phyloP scores from a whole-genome alignment of 495 filamentous ascomycete species.

The Staphylotrichum longicolle region DNA sequence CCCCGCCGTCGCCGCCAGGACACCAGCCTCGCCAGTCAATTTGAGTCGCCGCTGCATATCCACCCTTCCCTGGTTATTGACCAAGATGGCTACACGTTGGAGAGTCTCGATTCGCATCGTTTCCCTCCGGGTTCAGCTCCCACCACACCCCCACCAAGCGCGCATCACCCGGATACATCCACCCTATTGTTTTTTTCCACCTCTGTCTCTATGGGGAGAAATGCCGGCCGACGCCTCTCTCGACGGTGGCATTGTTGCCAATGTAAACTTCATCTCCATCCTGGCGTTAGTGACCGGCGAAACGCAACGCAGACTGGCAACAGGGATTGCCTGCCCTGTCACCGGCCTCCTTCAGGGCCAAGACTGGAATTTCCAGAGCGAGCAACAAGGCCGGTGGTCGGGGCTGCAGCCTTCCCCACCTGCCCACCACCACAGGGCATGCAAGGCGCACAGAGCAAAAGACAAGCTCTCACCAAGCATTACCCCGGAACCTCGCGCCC shows the following conservation, averaged over 20 bases:
- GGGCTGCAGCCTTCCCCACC: conserved; percentile 7
- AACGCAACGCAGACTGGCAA: not conserved
- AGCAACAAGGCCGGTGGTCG: conserved; percentile 1
- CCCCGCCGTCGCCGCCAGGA: not conserved
- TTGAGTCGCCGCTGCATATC: not conserved
- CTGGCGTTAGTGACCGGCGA: not conserved
- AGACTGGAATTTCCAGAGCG: not conserved
- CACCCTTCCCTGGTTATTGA: not conserved
- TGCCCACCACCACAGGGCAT: not conserved
- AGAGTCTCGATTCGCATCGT: conserved; percentile 4
- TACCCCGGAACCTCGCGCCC: conserved; percentile 1
- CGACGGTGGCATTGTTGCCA: too few relatives aligned
- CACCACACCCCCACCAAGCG: not conserved
- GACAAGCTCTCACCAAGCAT: conserved; percentile 9
- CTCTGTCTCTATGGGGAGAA: too few relatives aligned
- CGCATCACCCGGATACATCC: not conserved
- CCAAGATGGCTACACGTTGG: too few relatives aligned
- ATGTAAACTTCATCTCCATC: not conserved
- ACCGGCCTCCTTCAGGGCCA: conserved; percentile 2
- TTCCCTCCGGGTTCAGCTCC: conserved; percentile 8
- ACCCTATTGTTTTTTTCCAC: not conserved
- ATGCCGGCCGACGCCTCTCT: too few relatives aligned
- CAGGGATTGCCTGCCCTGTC: not conserved
- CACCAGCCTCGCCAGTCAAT: conserved; percentile 4
- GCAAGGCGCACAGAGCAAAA: conserved; percentile 12